Conservation (phyloP, 2,329 filamentous ascomycete genomes). For the Fusarium sp. region DNA sequence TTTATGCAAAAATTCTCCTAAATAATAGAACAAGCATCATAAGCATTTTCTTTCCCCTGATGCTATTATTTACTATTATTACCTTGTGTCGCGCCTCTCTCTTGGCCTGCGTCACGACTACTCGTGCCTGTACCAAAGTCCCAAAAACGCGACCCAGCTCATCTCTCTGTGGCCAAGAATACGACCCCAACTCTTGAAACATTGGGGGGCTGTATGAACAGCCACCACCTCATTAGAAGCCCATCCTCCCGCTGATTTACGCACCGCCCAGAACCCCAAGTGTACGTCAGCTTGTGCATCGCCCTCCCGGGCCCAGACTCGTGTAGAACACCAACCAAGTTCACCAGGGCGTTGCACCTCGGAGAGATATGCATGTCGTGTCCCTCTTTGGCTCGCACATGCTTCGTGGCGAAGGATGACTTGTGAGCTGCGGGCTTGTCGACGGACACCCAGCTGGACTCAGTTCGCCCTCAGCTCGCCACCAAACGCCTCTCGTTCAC, state of each 20-base stretch:
- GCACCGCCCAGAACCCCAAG: neutral
- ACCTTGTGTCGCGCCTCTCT: neutral
- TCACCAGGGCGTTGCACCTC: neutral
- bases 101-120: neutral
- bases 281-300: neutral
- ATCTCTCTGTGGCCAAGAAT: conserved; percentile 21
- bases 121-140: conserved; percentile 3
- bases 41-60: neutral
- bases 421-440: neutral
- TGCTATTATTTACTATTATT: neutral
- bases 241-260: neutral
- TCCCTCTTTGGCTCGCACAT: neutral
- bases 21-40: neutral
- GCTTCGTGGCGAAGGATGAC: neutral
- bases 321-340: neutral
- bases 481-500: neutral
- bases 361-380: neutral
- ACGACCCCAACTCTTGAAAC: neutral
- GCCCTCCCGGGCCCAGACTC: neutral
- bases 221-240: conserved; percentile 27
- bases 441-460: too few species aligned
- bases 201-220: neutral
- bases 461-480: neutral
- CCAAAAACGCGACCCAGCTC: conserved; percentile 11
- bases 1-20: neutral